phyloP scores from a whole-genome alignment of 805 yeast genomes.

The Debaryomyces prosopidis region DNA sequence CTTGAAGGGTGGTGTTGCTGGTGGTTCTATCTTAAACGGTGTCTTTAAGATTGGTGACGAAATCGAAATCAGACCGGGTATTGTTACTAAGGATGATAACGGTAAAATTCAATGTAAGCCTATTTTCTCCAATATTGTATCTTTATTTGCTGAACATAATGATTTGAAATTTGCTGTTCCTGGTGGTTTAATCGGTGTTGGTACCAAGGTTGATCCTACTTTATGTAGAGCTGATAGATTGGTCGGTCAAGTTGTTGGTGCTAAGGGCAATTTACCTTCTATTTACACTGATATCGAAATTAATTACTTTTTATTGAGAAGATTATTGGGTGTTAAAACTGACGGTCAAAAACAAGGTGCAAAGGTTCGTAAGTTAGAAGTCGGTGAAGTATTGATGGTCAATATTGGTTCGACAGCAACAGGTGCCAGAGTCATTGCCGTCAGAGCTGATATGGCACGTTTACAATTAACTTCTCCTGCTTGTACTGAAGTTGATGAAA shows the following conservation, averaged over 20 bases:
- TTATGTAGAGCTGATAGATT: constrained; percentile 98
- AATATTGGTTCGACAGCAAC: constrained; percentile 99
- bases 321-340: constrained; percentile 96
- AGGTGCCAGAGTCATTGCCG: constrained; percentile 98
- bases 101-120: constrained; percentile 93
- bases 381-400: constrained; percentile 96
- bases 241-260: constrained; percentile 99
- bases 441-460: constrained; percentile 99
- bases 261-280: constrained; percentile 92
- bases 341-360: constrained; percentile 94
- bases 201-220: constrained; percentile 98
- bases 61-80: constrained; percentile 98
- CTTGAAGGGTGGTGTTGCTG: constrained; percentile 99
- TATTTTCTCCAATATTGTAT: constrained; percentile 88
- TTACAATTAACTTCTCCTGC: constrained; percentile 96
- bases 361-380: constrained; percentile 90
- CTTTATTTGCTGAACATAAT: constrained; percentile 95
- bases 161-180: constrained; percentile 99
- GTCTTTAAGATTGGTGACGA: constrained; percentile 97
- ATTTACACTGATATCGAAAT: constrained; percentile 97
- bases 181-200: constrained; percentile 99
- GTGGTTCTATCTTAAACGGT: constrained; percentile 97
- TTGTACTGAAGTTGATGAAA: constrained; percentile 96
- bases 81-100: constrained; percentile 89
- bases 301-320: constrained; percentile 93